These are phyloP conservation scores for Paracorniculantispora psalliotae DNA, from an alignment of 2,329 filamentous ascomycete genomes.

Conservation along the genomic window DNA sequence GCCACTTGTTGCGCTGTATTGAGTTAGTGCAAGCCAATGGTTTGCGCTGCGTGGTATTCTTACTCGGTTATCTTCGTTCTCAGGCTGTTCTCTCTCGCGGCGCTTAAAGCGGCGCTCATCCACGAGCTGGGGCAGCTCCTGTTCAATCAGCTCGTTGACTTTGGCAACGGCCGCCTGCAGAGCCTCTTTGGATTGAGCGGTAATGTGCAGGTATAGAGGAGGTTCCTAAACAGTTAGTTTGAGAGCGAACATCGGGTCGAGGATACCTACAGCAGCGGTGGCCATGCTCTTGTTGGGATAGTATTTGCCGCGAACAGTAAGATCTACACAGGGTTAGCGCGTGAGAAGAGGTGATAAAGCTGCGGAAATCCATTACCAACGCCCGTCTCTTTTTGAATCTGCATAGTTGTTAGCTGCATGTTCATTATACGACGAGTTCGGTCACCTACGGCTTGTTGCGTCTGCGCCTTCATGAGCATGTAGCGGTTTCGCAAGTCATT, in stretches of 20 bases:
- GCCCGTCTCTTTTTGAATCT: slow-evolving; percentile 99
- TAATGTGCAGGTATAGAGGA: slow-evolving; percentile 90
- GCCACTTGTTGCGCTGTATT: slow-evolving; percentile 95
- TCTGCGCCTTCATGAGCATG: slow-evolving; percentile 91
- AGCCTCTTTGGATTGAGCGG: slow-evolving; percentile 86
- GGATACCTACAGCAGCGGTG: slow-evolving; percentile 71
- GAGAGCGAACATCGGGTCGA: neutral
- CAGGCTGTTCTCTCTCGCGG: slow-evolving; percentile 70
- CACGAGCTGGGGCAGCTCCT: slow-evolving; percentile 90
- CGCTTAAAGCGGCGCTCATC: slow-evolving; percentile 90
- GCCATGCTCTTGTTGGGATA: slow-evolving; percentile 98
- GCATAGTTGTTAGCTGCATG: slow-evolving; percentile 28
- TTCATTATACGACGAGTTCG: neutral
- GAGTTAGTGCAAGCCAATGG: slow-evolving; percentile 13
- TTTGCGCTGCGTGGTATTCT: slow-evolving; percentile 22
- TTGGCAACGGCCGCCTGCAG: slow-evolving; percentile 81
- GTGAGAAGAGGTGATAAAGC: slow-evolving; percentile 20
- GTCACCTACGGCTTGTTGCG: slow-evolving; percentile 98
- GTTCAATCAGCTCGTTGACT: slow-evolving; percentile 93
- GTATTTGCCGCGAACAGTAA: slow-evolving; percentile 94
- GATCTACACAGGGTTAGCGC: slow-evolving; percentile 63
- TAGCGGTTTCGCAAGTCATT: slow-evolving; percentile 97
- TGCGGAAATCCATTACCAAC: slow-evolving; percentile 73
- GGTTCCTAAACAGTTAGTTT: slow-evolving; percentile 59
- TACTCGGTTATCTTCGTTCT: slow-evolving; percentile 87